Base-by-base conservation (phyloP, 805 yeast genomes). In the Komagataella pastoris region DNA sequence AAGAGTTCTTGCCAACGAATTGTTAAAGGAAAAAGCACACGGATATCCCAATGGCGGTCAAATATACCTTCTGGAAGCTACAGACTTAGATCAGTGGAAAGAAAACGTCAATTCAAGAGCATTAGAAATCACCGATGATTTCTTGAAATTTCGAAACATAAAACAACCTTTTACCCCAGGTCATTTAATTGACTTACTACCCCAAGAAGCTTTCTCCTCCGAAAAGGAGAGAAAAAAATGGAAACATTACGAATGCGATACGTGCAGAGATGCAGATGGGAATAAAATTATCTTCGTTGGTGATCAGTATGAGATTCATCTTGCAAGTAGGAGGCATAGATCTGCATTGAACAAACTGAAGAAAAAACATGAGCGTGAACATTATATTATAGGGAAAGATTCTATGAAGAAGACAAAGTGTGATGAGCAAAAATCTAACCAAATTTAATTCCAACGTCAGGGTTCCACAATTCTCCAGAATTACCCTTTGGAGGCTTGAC, bases 21-120 rank as follows among this genome's bases (percentile, higher is more conserved):
- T 83, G 17, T 63, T 65, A 17, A 71, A 71, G 51, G 85, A 80
- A 55, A 57, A 65, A 0, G 55, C 70, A 17, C 73, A 71, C 52
- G 61, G 66, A 19, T 78, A 68, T 61, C 63, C 74, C 36, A 71
- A 81, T 49, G 87, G 87, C 1, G 88, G 88, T 0, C 74, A 77
- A 45, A 61, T 87, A 5, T 86, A 77, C 54, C 59, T 88, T 0
- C 65, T 90, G 4, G 85, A 93, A 67, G 91, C 98, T 1, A 78
- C 93, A 0, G 83, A 88, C 62, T 64, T 91, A 49, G 24, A 55
- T 0, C 46, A 64, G 2, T 93, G 97, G 97, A 56, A 69, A 3
- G 56, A 61, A 1, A 64, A 65, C 4, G 97, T 88, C 1, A 66
- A 65, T 6, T 63, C 66, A 1, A 67, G 85, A 49, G 95, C 95